Base-by-base conservation (phyloP, 129 eudicot genomes). In the Tagetes patula region DNA sequence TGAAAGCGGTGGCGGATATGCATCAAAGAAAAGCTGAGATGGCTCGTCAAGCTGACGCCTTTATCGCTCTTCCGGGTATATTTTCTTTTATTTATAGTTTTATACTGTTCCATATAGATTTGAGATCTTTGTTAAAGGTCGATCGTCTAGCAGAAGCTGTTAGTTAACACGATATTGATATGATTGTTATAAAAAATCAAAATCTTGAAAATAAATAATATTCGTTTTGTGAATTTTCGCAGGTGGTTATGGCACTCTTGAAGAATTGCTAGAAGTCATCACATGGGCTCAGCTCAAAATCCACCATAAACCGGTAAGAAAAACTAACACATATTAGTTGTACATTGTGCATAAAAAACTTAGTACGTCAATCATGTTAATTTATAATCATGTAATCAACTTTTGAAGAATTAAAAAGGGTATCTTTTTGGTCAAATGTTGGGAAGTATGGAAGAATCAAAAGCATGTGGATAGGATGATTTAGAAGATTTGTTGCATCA, bases 191-290 rank as follows among this genome's bases (percentile, higher is more conserved):
- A 41, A 41, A 7, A 41, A 41, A 41, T 41, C 45, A 41, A 41
- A 41, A 41, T 41, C 45, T 41, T 56, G 39, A 31, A n/a, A 39
- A 20, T 12, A 33, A 63, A 7, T 50, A 27, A 77, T 66, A 64
- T 33, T 65, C 38, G 8, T 38, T 49, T 6, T 20, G 27, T 11
- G 31, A 54, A 6, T 5, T 56, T 72, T 11, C 20, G 77, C 78
- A 89, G 98, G 98, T 76, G 98, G 98, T n/a, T 92, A 87, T 74
- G 98, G 96, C 73, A 92, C 98, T n/a, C 91, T 92, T 11, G 98
- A 92, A 77, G 98, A 92, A 84, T 81, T 92, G 41, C 88, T 89
- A 11, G 97, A 91, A 84, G 97, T 91, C 67, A 87, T 91, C 54
- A 88, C 97, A 30, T 91, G 91, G 92, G 97, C 97, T 77, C 96